phyloP scores from a whole-genome alignment of 176 grass and related monocot species.

The Cenchrus purpureus region DNA sequence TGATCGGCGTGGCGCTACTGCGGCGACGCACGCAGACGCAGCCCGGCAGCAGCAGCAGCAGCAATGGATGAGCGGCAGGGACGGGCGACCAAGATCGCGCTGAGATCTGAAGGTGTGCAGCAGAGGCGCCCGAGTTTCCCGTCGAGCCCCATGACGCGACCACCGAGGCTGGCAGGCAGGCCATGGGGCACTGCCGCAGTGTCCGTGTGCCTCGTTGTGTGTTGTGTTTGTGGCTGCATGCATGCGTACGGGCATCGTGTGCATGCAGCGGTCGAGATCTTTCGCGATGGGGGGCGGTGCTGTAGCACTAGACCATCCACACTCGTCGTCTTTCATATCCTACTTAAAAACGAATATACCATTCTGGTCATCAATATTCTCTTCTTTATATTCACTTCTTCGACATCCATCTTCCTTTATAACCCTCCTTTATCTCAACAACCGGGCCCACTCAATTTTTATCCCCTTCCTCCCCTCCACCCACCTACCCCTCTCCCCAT shows the following conservation, averaged over 20 bases:
- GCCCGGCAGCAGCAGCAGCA: no score
- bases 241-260: constrained; percentile 29
- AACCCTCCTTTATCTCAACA: no score
- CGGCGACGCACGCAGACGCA: not conserved
- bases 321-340: no score
- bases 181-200: not conserved
- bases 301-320: no score
- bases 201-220: constrained; percentile 19
- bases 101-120: not conserved
- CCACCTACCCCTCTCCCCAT: no score
- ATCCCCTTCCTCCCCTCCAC: no score
- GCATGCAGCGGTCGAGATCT: not conserved
- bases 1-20: not conserved
- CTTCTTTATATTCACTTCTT: no score
- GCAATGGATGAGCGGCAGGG: not conserved
- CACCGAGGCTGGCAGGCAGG: not conserved
- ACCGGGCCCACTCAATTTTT: no score
- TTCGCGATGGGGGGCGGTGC: not conserved
- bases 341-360: no score
- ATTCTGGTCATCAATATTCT: no score
- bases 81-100: constrained; percentile 14
- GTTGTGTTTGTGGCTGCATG: not conserved
- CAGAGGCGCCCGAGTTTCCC: constrained; percentile 48
- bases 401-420: no score
- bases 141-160: constrained; percentile 39